Conservation (phyloP, 805 yeast species). For the Cyberlindnera misumaiensis region DNA sequence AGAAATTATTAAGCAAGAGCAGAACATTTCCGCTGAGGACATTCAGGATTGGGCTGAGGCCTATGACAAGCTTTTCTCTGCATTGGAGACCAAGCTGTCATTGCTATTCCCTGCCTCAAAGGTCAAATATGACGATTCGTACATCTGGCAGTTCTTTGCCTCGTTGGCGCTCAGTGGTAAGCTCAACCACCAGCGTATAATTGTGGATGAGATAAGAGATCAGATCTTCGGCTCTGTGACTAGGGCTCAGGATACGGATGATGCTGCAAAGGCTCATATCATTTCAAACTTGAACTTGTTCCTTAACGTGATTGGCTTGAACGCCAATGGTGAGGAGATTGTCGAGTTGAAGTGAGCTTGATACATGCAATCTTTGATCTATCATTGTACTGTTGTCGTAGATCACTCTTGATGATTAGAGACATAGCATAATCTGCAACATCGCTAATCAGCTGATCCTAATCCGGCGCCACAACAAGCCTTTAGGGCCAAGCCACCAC, state of each 20-base stretch:
- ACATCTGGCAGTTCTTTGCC: slow-evolving; percentile 96
- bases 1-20: slow-evolving; percentile 85
- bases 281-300: slow-evolving; percentile 82
- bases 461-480: no score
- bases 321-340: slow-evolving; percentile 85
- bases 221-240: slow-evolving; percentile 85
- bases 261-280: slow-evolving; percentile 45
- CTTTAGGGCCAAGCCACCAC: no score
- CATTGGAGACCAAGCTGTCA: slow-evolving; percentile 70
- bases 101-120: slow-evolving; percentile 73
- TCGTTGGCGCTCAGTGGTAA: slow-evolving; percentile 88
- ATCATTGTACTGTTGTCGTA: no score
- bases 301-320: slow-evolving; percentile 92
- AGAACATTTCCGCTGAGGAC: slow-evolving; percentile 37
- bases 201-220: slow-evolving; percentile 90
- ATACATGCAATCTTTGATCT: no score
- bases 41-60: slow-evolving; percentile 62
- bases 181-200: slow-evolving; percentile 82
- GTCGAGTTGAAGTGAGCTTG: slow-evolving; percentile 53
- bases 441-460: no score
- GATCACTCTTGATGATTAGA: no score
- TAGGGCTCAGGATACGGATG: slow-evolving; percentile 50
- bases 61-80: slow-evolving; percentile 75
- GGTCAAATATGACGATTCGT: slow-evolving; percentile 30
- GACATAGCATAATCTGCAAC: not conserved